Percentiles rank a stretch among this genome's conserved stretches.
These are phyloP conservation scores for Medicago ruthenica DNA, from an alignment of 306 rosid genomes.

Conservation along the genomic window DNA sequence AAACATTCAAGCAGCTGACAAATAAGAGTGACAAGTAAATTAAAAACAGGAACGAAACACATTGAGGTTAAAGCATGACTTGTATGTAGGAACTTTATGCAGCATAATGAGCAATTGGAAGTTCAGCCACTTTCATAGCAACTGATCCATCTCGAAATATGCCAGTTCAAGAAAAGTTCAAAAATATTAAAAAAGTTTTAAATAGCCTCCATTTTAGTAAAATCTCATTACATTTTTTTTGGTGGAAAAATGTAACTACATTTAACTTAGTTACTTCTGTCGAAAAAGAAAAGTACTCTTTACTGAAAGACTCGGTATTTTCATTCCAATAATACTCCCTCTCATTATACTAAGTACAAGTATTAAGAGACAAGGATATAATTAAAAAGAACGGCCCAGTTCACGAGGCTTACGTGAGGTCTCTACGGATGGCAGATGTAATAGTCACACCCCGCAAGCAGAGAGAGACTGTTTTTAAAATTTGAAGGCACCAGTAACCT, in stretches of 20 bases:
- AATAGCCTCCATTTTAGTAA: background rate
- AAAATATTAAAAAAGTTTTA: background rate
- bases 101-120: constrained; percentile 16
- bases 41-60: background rate
- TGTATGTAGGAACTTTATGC: constrained; percentile 5
- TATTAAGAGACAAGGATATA: background rate
- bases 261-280: background rate
- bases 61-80: background rate
- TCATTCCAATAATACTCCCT: background rate
- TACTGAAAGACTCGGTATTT: background rate
- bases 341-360: background rate
- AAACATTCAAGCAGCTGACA: background rate
- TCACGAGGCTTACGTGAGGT: background rate
- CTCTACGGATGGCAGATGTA: background rate
- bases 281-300: background rate
- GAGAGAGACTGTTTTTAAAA: background rate
- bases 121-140: constrained; percentile 1
- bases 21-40: constrained; percentile 22
- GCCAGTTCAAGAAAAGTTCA: background rate
- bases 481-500: background rate
- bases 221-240: background rate
- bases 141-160: background rate
- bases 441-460: background rate
- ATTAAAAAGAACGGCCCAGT: background rate
- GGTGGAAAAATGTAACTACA: background rate